Evolutionary conservation across 192 early-diverging fungal genomes (phyloP).

Genomic region (Jimgerdemannia lactiflua): DNA sequence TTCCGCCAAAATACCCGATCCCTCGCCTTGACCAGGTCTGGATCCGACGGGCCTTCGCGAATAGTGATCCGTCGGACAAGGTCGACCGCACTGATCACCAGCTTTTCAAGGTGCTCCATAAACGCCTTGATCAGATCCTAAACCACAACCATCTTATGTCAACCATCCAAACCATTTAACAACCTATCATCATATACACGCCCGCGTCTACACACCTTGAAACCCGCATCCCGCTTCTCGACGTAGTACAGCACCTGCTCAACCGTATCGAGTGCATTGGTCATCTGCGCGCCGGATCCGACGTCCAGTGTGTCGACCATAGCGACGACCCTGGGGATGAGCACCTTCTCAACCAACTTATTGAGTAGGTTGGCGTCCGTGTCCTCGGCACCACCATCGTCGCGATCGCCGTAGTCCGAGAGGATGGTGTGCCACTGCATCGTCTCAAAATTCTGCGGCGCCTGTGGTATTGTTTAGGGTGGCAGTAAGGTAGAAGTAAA

Average conservation of each 20-base stretch:
- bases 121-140: constrained; percentile 4
- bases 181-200: neutral
- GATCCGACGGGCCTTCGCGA: neutral
- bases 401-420: constrained; percentile 19
- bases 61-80: constrained; percentile 7
- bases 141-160: neutral
- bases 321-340: constrained; percentile 21
- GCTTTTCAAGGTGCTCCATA: constrained; percentile 9
- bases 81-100: constrained; percentile 17
- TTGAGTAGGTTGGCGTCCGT: constrained; percentile 31
- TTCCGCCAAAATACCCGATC: constrained; percentile 24
- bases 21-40: constrained; percentile 6
- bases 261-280: constrained; percentile 12
- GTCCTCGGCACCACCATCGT: constrained; percentile 16
- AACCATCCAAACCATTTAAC: neutral
- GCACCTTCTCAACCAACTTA: constrained; percentile 28
- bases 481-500: neutral
- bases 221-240: constrained; percentile 17
- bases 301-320: constrained; percentile 21
- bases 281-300: constrained; percentile 17
- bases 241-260: constrained; percentile 38
- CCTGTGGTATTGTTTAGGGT: neutral
- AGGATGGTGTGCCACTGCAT: constrained; percentile 34
- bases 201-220: constrained; percentile 14
- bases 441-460: constrained; percentile 23